phyloP scores from a whole-genome alignment of 2,329 filamentous ascomycete species.

The Immersiporthe knoxdaviesiana region DNA sequence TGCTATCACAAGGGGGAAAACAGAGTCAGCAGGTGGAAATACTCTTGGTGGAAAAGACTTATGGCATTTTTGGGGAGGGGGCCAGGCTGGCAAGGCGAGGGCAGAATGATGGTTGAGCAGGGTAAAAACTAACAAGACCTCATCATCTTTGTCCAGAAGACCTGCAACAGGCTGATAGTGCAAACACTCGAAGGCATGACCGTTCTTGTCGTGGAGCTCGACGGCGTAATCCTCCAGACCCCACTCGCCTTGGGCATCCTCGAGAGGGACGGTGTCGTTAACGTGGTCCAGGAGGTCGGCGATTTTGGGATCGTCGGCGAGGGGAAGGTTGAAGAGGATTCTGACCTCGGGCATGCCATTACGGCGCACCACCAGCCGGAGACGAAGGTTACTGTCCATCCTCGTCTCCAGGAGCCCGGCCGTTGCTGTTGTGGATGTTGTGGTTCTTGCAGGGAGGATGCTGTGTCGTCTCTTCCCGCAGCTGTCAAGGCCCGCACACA shows the following conservation, averaged over 20 bases:
- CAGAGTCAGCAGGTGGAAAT: constrained; percentile 28
- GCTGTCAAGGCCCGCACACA: neutral
- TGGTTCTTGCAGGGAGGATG: neutral
- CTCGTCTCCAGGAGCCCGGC: neutral
- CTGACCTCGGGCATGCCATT: constrained; percentile 73
- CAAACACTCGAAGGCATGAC: constrained; percentile 78
- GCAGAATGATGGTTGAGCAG: neutral
- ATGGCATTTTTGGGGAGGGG: too few relatives aligned
- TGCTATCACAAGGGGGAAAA: constrained; percentile 51
- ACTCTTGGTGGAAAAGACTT: neutral
- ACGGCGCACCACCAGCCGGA: constrained; percentile 73
- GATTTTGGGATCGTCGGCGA: constrained; percentile 67
- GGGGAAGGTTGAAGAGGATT: constrained; percentile 70
- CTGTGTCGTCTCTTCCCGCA: neutral
- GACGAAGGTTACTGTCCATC: constrained; percentile 59
- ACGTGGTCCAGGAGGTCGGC: constrained; percentile 76
- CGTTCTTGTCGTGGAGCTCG: constrained; percentile 62
- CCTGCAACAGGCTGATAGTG: constrained; percentile 77
- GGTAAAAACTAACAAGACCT: constrained; percentile 70
- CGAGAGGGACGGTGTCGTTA: constrained; percentile 80
- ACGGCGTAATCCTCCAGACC: constrained; percentile 89
- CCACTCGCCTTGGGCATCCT: constrained; percentile 69
- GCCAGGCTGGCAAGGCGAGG: too few relatives aligned
- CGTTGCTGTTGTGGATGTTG: neutral
- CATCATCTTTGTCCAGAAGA: constrained; percentile 80